Evolutionary conservation across 139 green algal genomes (phyloP).

Genomic region (Zygnema cylindricum): DNA sequence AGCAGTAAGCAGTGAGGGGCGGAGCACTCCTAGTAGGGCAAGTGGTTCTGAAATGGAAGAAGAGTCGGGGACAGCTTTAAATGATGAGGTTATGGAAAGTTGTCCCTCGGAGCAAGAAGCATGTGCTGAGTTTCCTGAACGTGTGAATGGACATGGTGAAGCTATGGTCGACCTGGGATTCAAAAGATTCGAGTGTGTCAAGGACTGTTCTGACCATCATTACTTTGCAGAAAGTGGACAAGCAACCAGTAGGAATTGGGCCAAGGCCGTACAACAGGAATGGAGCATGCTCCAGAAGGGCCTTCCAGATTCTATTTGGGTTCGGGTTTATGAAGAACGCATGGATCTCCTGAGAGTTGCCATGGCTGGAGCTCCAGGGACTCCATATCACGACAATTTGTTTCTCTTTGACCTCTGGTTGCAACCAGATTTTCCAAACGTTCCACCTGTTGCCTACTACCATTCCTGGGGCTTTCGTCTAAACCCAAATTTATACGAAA

Average conservation of each 20-base stretch:
- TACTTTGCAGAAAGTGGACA: not conserved
- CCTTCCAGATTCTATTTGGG: slow-evolving; percentile 59
- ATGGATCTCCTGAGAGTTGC: slow-evolving; percentile 65
- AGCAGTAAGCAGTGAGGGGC: too few species aligned
- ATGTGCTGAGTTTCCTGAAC: too few species aligned
- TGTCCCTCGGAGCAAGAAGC: too few species aligned
- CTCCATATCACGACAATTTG: slow-evolving; percentile 70
- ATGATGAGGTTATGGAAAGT: too few species aligned
- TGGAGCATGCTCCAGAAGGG: slow-evolving; percentile 34
- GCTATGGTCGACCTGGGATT: not conserved
- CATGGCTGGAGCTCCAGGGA: slow-evolving; percentile 64
- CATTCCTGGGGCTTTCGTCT: slow-evolving; percentile 64
- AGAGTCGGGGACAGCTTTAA: too few species aligned
- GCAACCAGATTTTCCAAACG: slow-evolving; percentile 62
- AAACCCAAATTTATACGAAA: slow-evolving; percentile 86
- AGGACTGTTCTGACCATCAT: slow-evolving; percentile 21
- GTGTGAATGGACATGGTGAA: not conserved
- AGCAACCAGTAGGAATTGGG: slow-evolving; percentile 47
- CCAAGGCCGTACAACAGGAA: slow-evolving; percentile 45
- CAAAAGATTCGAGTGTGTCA: slow-evolving; percentile 34
- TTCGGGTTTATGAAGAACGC: slow-evolving; percentile 63
- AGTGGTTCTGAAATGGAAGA: too few species aligned
- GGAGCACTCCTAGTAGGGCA: too few species aligned
- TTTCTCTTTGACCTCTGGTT: slow-evolving; percentile 74
- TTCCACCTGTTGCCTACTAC: slow-evolving; percentile 64